Conservation (phyloP, 805 yeast genomes). For the Starmerella lactis-condensi region DNA sequence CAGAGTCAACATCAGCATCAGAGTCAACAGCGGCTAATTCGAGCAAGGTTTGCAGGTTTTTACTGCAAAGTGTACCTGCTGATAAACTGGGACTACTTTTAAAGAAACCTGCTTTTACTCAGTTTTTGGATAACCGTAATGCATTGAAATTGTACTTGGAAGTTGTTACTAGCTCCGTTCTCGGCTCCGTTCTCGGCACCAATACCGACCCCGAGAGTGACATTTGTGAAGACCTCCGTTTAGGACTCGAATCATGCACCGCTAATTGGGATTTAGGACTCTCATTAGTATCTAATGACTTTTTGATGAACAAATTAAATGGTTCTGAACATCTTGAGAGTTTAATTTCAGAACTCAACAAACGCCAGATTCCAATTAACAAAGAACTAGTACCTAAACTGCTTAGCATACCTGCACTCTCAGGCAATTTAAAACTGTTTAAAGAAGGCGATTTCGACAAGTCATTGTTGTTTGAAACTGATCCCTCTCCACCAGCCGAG, state of each 20-base stretch:
- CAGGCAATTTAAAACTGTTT: conserved; percentile 8
- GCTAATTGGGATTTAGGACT: conserved; percentile 16
- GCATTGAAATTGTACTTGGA: conserved; percentile 5
- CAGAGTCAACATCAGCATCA: too few species aligned
- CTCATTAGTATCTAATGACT: conserved; percentile 5
- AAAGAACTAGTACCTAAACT: conserved; percentile 1
- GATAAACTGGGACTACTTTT: conserved; percentile 5
- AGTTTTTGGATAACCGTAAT: conserved; percentile 3
- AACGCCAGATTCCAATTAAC: conserved; percentile 6
- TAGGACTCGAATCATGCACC: too few species aligned
- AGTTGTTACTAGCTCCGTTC: conserved; percentile 1
- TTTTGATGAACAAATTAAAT: conserved; percentile 3
- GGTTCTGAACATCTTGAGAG: not conserved
- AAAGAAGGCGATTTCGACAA: too few species aligned
- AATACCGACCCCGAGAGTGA: not conserved
- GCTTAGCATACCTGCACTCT: conserved; percentile 3
- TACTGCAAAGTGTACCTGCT: conserved; percentile 14
- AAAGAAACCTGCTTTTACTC: conserved; percentile 5
- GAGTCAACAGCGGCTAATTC: too few species aligned
- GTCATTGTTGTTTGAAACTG: too few species aligned
- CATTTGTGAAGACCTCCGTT: conserved; percentile 1
- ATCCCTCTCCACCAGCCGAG: too few species aligned
- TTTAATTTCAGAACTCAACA: conserved; percentile 10
- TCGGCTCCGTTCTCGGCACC: not conserved
- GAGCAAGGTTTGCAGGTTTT: conserved; percentile 6